Percentiles rank a stretch among this genome's conserved stretches.
These are phyloP conservation scores for Smallanthus sonchifolius DNA, from an alignment of 129 eudicot species.

Conservation along the genomic window DNA sequence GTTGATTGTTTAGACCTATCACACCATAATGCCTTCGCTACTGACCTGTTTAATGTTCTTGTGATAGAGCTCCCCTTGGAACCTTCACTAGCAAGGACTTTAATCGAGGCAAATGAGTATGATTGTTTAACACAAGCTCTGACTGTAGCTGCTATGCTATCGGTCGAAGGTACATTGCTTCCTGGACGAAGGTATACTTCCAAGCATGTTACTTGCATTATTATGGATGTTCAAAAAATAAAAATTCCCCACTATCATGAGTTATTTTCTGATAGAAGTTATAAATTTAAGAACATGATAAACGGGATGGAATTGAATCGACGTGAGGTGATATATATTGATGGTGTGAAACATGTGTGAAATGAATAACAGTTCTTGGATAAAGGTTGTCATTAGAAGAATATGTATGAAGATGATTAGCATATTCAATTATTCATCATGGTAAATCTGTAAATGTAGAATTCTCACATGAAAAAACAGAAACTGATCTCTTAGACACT, in stretches of 20 bases:
- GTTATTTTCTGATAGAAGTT: background rate
- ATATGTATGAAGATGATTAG: background rate
- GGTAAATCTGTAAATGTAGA: background rate
- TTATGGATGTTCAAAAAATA: background rate
- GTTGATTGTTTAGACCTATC: background rate
- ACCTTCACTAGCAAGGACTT: conserved; percentile 95
- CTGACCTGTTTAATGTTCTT: conserved; percentile 1
- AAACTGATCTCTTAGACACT: background rate
- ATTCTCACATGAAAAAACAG: background rate
- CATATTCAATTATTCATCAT: background rate
- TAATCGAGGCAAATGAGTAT: conserved; percentile 79
- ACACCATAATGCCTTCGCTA: background rate
- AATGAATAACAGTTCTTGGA: background rate
- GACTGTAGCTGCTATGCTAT: conserved; percentile 91
- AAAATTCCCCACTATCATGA: background rate
- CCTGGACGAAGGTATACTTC: conserved; percentile 61
- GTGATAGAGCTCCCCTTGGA: conserved; percentile 84
- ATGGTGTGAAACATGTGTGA: background rate
- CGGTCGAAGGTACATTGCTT: conserved; percentile 87
- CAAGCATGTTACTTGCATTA: conserved; percentile 11
- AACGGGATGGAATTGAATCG: background rate
- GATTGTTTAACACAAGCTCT: conserved; percentile 85
- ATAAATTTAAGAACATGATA: background rate
- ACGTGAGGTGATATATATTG: background rate
- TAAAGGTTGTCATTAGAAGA: background rate